phyloP scores from a whole-genome alignment of 805 yeast genomes.

The Saccharomycopsis sp. region DNA sequence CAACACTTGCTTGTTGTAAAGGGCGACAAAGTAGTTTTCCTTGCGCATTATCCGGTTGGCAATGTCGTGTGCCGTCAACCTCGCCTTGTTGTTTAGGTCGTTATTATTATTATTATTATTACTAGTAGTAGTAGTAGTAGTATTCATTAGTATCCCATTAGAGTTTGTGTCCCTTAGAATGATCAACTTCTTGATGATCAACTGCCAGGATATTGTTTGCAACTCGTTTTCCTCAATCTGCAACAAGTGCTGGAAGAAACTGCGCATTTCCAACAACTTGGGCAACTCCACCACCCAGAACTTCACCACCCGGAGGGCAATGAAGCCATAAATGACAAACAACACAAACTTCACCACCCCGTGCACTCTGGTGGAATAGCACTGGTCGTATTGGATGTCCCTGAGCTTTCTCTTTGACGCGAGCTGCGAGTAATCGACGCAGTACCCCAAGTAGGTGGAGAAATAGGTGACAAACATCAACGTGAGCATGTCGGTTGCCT shows the following conservation, averaged over 20 bases:
- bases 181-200: constrained; percentile 69
- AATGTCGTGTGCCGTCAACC: constrained; percentile 85
- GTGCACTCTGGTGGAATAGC: constrained; percentile 26
- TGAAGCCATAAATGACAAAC: constrained; percentile 36
- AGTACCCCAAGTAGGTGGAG: constrained; percentile 70
- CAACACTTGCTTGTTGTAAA: constrained; percentile 69
- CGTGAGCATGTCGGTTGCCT: constrained; percentile 59
- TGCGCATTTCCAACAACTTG: constrained; percentile 61
- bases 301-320: constrained; percentile 44
- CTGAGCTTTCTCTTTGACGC: constrained; percentile 26
- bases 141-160: constrained; percentile 20
- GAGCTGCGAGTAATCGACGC: constrained; percentile 58
- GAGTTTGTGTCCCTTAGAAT: constrained; percentile 74
- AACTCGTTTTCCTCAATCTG: constrained; percentile 71
- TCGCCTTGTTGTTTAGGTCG: constrained; percentile 59
- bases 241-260: constrained; percentile 66
- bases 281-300: constrained; percentile 52
- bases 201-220: constrained; percentile 90
- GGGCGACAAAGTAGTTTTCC: constrained; percentile 87
- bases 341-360: constrained; percentile 23
- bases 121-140: constrained; percentile 36
- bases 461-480: constrained; percentile 72
- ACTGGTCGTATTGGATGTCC: constrained; percentile 31
- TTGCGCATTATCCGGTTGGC: constrained; percentile 94
- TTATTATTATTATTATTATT: constrained; percentile 21